A percentile compares a stretch with the other conserved stretches of the same genome.
Conservation (phyloP, 2,329 filamentous ascomycete species). For the Teratosphaeria nubilosa region DNA sequence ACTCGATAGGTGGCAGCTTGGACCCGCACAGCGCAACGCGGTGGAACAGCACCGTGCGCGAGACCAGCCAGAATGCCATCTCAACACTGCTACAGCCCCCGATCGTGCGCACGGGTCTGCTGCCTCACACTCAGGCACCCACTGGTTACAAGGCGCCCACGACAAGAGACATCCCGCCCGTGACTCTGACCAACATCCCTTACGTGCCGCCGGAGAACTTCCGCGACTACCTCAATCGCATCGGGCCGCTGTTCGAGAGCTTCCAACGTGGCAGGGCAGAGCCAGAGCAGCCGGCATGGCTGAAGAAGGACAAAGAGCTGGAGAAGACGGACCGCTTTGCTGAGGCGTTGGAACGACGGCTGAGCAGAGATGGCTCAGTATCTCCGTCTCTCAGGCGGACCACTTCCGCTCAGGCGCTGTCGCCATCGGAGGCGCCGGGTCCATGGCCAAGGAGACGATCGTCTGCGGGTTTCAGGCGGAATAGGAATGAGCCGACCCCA, state of each 20-base stretch:
- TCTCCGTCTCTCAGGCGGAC: conserved; percentile 28
- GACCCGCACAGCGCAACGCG: conserved; percentile 51
- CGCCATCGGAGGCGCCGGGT: conserved; percentile 30
- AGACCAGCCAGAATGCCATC: conserved; percentile 86
- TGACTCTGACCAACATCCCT: conserved; percentile 78
- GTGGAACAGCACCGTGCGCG: conserved; percentile 50
- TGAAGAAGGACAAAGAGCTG: conserved; percentile 35
- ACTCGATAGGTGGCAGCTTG: conserved; percentile 74
- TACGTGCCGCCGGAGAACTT: conserved; percentile 74
- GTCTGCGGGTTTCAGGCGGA: conserved; percentile 45
- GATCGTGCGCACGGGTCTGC: conserved; percentile 76
- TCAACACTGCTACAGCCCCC: conserved; percentile 87
- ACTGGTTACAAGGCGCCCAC: conserved; percentile 60
- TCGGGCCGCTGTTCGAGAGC: conserved; percentile 80
- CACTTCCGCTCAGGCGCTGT: conserved; percentile 32
- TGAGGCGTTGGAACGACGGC: conserved; percentile 35
- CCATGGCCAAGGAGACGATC: conserved; percentile 39
- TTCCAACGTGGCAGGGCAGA: conserved; percentile 74
- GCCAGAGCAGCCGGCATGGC: conserved; percentile 47
- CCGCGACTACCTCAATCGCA: conserved; percentile 71
- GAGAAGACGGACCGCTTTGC: conserved; percentile 41
- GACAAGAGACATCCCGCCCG: conserved; percentile 81
- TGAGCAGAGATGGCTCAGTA: conserved; percentile 24
- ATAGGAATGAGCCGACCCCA: conserved; percentile 65
- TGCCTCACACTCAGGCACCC: conserved; percentile 65